Conservation (phyloP, 805 yeast genomes). For the Saccharomycopsis olivae region DNA sequence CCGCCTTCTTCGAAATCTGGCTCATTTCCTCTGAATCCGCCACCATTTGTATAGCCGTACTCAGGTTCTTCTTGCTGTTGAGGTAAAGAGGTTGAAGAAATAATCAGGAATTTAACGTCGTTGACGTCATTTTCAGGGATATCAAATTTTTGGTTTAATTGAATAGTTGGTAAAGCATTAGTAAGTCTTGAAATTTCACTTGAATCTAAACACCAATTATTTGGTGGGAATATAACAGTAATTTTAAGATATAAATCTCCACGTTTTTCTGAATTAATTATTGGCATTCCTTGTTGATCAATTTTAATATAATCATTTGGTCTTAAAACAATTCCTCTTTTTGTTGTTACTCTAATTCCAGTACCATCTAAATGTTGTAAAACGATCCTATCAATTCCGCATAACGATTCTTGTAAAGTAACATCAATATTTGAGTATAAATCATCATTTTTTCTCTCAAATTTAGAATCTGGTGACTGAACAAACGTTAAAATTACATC, state of each 20-base stretch:
- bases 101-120: slow-evolving; percentile 22
- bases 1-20: slow-evolving; percentile 9
- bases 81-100: slow-evolving; percentile 3
- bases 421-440: slow-evolving; percentile 49
- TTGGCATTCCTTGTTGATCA: slow-evolving; percentile 78
- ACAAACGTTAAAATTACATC: slow-evolving; percentile 61
- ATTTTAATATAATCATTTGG: slow-evolving; percentile 65
- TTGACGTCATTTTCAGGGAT: slow-evolving; percentile 25
- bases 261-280: slow-evolving; percentile 26
- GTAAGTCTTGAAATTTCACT: slow-evolving; percentile 47
- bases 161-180: slow-evolving; percentile 39
- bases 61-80: slow-evolving; percentile 18
- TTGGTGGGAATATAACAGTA: slow-evolving; percentile 74
- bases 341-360: slow-evolving; percentile 49
- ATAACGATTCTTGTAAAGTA: slow-evolving; percentile 70
- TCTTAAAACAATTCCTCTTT: slow-evolving; percentile 69
- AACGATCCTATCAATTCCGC: slow-evolving; percentile 62
- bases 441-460: slow-evolving; percentile 53
- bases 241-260: slow-evolving; percentile 68
- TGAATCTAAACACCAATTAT: slow-evolving; percentile 74
- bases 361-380: slow-evolving; percentile 75
- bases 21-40: slow-evolving; percentile 17
- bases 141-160: slow-evolving; percentile 11
- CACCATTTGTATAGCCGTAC: slow-evolving; percentile 19
- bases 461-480: slow-evolving; percentile 32